Conservation (phyloP, 1,139 yeast species). For the Meyerozyma sp. region DNA sequence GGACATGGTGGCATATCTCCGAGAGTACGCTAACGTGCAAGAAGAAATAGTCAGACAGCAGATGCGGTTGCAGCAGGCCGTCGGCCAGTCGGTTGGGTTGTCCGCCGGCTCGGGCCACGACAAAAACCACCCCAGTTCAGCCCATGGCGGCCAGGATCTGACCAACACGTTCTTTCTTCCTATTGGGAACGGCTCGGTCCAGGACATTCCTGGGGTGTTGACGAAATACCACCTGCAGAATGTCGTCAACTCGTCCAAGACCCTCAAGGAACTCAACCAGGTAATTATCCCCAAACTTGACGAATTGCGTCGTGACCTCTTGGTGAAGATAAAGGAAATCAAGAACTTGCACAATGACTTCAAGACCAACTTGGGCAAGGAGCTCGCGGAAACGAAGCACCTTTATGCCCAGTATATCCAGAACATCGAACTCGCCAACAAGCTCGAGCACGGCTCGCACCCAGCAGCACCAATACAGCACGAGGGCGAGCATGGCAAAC, state of each 20-base stretch:
- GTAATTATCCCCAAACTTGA: conserved; percentile 79
- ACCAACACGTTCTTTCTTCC: conserved; percentile 59
- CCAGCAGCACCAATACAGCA: conserved; percentile 6
- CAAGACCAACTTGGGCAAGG: conserved; percentile 66
- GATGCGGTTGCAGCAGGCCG: conserved; percentile 73
- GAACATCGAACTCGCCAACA: conserved; percentile 32
- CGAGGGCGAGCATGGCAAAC: conserved; percentile 40
- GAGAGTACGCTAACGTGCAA: conserved; percentile 77
- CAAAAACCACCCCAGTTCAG: conserved; percentile 12
- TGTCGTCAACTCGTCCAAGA: conserved; percentile 59
- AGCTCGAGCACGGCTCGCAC: conserved; percentile 23
- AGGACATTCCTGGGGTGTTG: conserved; percentile 73
- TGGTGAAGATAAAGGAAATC: conserved; percentile 80
- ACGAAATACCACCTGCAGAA: conserved; percentile 70
- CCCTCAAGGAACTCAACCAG: conserved; percentile 65
- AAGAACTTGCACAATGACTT: conserved; percentile 78
- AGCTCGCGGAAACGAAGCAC: conserved; percentile 56
- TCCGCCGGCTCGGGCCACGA: conserved; percentile 5
- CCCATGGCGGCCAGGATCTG: conserved; percentile 23
- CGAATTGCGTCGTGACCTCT: conserved; percentile 74
- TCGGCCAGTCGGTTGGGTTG: conserved; percentile 26
- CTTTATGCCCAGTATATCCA: conserved; percentile 46
- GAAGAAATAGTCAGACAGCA: conserved; percentile 87
- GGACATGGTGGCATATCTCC: conserved; percentile 67
- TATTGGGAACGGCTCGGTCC: conserved; percentile 74